Percentiles rank a stretch among this genome's conserved stretches.
Evolutionary conservation across 352 stramenopile species (phyloP).

Genomic region (Aphanomyces euteiches): DNA sequence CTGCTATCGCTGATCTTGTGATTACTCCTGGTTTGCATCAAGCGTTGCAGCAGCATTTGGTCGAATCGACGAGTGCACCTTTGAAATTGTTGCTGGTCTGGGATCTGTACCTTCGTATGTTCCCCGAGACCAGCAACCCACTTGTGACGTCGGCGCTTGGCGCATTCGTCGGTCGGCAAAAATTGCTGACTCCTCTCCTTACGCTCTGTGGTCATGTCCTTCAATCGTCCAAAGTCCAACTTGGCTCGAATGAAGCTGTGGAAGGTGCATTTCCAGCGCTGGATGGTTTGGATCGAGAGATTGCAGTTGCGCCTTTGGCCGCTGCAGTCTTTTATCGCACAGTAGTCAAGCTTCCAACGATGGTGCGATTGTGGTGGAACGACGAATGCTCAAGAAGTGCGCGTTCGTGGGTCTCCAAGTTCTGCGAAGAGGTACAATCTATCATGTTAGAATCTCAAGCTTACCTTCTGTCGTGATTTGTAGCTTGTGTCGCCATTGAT

Average conservation of each 20-base stretch:
- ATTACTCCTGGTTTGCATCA: constrained; percentile 63
- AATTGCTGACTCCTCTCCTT: constrained; percentile 62
- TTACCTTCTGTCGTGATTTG: constrained; percentile 7
- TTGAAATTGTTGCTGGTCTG: constrained; percentile 49
- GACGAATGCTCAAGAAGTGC: constrained; percentile 79
- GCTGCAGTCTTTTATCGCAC: constrained; percentile 79
- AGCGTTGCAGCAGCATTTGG: constrained; percentile 37
- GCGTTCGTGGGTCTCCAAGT: constrained; percentile 80
- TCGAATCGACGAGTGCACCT: constrained; percentile 46
- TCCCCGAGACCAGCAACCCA: constrained; percentile 40
- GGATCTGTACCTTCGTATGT: constrained; percentile 80
- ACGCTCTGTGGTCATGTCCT: constrained; percentile 53
- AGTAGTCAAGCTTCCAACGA: constrained; percentile 71
- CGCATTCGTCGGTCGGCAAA: constrained; percentile 55
- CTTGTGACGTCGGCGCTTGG: constrained; percentile 71
- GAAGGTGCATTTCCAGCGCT: constrained; percentile 30
- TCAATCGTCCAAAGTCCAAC: constrained; percentile 38
- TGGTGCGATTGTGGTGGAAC: constrained; percentile 89
- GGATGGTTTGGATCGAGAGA: constrained; percentile 41
- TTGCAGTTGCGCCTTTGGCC: constrained; percentile 47
- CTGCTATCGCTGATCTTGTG: constrained; percentile 52
- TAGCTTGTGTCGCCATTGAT: constrained; percentile 76
- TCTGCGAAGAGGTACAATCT: constrained; percentile 72
- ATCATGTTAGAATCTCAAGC: too few species aligned
- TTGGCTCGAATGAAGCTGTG: constrained; percentile 17